These are phyloP conservation scores for Draba incana DNA, from an alignment of 345 rosid species.

Conservation along the genomic window DNA sequence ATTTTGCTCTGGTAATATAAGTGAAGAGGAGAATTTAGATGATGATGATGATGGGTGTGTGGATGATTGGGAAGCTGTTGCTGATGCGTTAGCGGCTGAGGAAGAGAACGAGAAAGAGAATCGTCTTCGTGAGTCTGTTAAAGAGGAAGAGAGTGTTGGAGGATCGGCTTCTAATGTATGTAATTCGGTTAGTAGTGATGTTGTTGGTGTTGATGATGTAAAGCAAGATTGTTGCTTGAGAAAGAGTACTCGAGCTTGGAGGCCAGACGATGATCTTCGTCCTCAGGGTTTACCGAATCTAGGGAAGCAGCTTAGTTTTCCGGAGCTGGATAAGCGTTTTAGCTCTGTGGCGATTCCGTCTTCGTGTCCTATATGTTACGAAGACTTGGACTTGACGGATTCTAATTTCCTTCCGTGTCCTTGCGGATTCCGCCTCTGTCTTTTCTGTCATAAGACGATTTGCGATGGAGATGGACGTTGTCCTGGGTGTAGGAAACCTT, in stretches of 20 bases:
- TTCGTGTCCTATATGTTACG: constrained; percentile 78
- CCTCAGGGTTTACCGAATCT: constrained; percentile 84
- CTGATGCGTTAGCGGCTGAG: constrained; percentile 85
- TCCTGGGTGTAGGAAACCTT: constrained; percentile 92
- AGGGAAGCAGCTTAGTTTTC: constrained; percentile 68
- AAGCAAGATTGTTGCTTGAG: constrained; percentile 37
- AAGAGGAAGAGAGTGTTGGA: constrained; percentile 38
- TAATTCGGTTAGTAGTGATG: constrained; percentile 24
- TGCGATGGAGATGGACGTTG: constrained; percentile 96
- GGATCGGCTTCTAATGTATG: constrained; percentile 32
- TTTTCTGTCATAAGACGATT: constrained; percentile 94
- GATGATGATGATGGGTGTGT: constrained; percentile 76
- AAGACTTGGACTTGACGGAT: constrained; percentile 87
- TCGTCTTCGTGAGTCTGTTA: constrained; percentile 30
- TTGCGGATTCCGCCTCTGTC: constrained; percentile 88
- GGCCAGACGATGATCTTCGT: constrained; percentile 73
- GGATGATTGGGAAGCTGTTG: constrained; percentile 97
- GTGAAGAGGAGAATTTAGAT: constrained; percentile 67
- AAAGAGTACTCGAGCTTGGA: constrained; percentile 67
- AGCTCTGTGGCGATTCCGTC: constrained; percentile 45
- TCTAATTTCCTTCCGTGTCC: constrained; percentile 81
- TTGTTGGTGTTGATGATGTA: constrained; percentile 28
- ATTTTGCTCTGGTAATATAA: constrained; percentile 54
- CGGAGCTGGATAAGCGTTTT: constrained; percentile 47
- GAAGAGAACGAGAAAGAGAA: constrained; percentile 47